Conservation (phyloP, 208 protist species). For the Wallacemonas collosoma region DNA sequence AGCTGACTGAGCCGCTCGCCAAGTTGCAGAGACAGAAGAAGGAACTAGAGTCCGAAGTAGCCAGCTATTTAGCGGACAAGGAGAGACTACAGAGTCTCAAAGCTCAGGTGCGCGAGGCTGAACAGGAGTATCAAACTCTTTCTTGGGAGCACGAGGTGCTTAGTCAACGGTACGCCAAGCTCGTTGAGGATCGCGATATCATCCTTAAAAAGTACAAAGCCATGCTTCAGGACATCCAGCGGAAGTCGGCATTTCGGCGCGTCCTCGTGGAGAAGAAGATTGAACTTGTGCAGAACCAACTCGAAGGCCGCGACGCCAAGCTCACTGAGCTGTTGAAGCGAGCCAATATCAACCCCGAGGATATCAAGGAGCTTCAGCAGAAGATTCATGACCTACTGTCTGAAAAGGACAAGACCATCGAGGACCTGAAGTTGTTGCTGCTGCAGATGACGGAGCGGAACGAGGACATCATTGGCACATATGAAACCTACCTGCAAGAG, state of each 20-base stretch:
- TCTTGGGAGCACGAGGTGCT: constrained; percentile 97
- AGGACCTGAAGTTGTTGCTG: constrained; percentile 92
- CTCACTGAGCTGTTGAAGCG: constrained; percentile 93
- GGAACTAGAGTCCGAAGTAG: constrained; percentile 89
- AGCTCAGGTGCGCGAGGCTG: constrained; percentile 58
- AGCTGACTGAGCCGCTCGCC: constrained; percentile 95
- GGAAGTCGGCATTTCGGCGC: constrained; percentile 94
- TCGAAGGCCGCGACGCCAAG: constrained; percentile 94
- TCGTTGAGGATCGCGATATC: constrained; percentile 95
- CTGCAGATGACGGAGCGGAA: constrained; percentile 61
- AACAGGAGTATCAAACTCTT: constrained; percentile 92
- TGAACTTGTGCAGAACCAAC: constrained; percentile 85
- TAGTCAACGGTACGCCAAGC: constrained; percentile 89
- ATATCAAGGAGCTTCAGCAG: constrained; percentile 90
- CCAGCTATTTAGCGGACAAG: constrained; percentile 91
- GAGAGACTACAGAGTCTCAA: constrained; percentile 85
- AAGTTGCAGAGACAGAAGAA: constrained; percentile 92
- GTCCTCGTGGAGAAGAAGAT: constrained; percentile 96
- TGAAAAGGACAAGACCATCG: constrained; percentile 96
- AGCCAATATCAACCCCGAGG: constrained; percentile 93
- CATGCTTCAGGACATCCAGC: constrained; percentile 96
- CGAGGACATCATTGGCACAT: constrained; percentile 68
- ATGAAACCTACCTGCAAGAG: constrained; percentile 84
- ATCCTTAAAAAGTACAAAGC: constrained; percentile 95
- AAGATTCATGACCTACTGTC: constrained; percentile 96